These are phyloP conservation scores for Trichoderma hamatum DNA, from an alignment of 2,329 filamentous ascomycete species.

Conservation along the genomic window DNA sequence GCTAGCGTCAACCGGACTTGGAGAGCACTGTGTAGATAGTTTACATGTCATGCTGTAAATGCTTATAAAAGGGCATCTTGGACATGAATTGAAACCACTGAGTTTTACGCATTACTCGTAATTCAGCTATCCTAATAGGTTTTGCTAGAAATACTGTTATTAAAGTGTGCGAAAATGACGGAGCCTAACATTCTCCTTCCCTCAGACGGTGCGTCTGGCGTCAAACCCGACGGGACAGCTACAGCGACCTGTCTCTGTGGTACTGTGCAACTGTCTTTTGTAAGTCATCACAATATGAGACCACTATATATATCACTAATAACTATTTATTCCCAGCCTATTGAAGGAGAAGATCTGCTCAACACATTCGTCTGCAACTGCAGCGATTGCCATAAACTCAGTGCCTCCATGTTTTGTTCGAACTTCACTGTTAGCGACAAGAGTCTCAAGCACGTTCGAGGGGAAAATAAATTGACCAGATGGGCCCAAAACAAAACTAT, in stretches of 20 bases:
- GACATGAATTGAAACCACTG: background rate
- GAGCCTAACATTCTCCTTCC: background rate
- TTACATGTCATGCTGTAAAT: background rate
- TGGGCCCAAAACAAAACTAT: background rate
- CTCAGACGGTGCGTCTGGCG: background rate
- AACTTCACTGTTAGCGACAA: background rate
- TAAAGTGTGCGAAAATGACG: background rate
- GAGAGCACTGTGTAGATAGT: background rate
- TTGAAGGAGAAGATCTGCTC: background rate
- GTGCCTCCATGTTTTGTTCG: background rate
- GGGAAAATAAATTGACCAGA: background rate
- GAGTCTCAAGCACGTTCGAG: background rate
- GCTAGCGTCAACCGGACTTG: conserved; percentile 7
- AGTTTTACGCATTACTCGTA: background rate
- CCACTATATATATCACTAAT: background rate
- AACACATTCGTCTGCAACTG: background rate
- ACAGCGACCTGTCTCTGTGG: conserved; percentile 27
- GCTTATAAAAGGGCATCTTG: background rate
- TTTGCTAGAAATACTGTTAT: background rate
- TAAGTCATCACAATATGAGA: background rate
- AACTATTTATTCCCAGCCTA: conserved; percentile 17
- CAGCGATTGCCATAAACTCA: background rate
- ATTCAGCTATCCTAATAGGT: background rate
- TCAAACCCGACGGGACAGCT: background rate
- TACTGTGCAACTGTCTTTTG: conserved; percentile 6